Conservation (phyloP, 2,329 filamentous ascomycete species). For the Verticillium klebahnii region DNA sequence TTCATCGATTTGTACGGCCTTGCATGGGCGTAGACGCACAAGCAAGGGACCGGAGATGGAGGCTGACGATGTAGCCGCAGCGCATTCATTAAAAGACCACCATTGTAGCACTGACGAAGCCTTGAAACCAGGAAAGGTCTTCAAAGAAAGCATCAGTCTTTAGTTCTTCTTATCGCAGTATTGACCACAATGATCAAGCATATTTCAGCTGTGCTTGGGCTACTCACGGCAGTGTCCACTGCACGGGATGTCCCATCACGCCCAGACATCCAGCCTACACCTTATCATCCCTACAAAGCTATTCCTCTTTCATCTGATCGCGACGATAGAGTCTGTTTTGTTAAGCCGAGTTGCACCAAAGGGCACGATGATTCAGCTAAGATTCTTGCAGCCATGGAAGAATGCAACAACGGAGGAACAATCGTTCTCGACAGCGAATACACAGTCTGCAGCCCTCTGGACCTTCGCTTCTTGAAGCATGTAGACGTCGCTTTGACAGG, state of each 20-base stretch:
- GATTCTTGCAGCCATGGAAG: conserved; percentile 49
- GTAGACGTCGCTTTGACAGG: conserved; percentile 56
- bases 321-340: conserved; percentile 2
- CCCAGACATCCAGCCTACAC: background rate
- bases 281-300: background rate
- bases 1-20: no score
- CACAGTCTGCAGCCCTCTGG: conserved; percentile 57
- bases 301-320: background rate
- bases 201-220: no score
- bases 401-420: conserved; percentile 59
- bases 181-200: no score
- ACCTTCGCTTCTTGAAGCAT: conserved; percentile 59
- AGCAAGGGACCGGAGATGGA: no score
- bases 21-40: no score
- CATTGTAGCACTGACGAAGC: no score
- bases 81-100: no score
- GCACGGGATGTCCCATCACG: background rate
- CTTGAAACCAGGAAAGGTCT: no score
- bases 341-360: conserved; percentile 8
- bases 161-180: no score
- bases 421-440: conserved; percentile 57
- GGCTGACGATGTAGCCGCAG: no score
- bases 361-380: conserved; percentile 27
- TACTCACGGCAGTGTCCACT: no score
- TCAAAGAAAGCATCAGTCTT: no score